These are phyloP conservation scores for Hypoxylon sp. DNA, from an alignment of 2,329 filamentous ascomycete genomes.

Conservation along the genomic window DNA sequence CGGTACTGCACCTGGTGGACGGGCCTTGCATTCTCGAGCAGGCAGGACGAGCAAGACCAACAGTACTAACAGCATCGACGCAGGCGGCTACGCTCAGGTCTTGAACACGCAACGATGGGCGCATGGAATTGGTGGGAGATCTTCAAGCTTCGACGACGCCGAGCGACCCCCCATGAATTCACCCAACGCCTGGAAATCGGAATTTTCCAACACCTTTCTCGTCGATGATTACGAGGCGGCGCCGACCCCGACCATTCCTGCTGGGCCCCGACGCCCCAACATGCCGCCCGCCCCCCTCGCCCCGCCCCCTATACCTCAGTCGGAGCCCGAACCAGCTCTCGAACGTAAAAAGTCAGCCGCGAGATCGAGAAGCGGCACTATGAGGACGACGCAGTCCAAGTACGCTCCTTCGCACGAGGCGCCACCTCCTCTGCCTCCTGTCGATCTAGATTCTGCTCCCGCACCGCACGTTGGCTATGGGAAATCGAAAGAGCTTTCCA, in stretches of 20 bases:
- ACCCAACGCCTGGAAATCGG: constrained; percentile 54
- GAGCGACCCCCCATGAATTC: constrained; percentile 52
- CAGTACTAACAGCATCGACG: constrained; percentile 71
- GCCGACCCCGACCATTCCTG: constrained; percentile 84
- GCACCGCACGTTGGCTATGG: constrained; percentile 66
- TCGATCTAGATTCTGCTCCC: constrained; percentile 58
- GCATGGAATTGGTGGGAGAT: constrained; percentile 61
- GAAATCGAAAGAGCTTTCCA: constrained; percentile 62
- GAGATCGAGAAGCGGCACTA: constrained; percentile 54
- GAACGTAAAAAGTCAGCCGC: constrained; percentile 63
- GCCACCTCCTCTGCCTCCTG: constrained; percentile 45
- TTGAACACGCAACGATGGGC: constrained; percentile 66
- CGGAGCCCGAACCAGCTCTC: constrained; percentile 48
- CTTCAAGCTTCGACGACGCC: constrained; percentile 78
- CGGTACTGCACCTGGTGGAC: constrained; percentile 49
- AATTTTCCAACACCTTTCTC: constrained; percentile 59
- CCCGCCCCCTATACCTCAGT: constrained; percentile 49
- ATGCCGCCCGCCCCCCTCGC: constrained; percentile 49
- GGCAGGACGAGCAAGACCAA: constrained; percentile 77
- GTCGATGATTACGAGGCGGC: constrained; percentile 77
- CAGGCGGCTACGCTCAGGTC: constrained; percentile 66
- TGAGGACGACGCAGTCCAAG: constrained; percentile 43
- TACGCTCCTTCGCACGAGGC: constrained; percentile 39
- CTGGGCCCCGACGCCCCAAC: constrained; percentile 69
- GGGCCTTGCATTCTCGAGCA: constrained; percentile 61